These are phyloP conservation scores for Whalleya microplaca DNA, from an alignment of 2,329 filamentous ascomycete genomes.

Conservation along the genomic window DNA sequence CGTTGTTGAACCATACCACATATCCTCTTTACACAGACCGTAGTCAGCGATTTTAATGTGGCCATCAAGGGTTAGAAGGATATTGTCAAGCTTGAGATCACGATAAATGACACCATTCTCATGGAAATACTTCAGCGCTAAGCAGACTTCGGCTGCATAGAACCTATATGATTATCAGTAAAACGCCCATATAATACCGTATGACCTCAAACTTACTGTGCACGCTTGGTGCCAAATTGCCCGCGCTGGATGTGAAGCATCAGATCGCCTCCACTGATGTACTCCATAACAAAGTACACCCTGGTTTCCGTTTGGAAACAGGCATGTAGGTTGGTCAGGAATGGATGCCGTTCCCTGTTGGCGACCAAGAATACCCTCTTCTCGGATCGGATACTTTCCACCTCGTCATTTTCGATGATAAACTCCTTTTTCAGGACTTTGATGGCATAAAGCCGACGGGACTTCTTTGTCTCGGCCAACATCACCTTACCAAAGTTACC, in stretches of 20 bases:
- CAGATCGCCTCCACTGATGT: slow-evolving; percentile 95
- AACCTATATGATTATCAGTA: slow-evolving; percentile 60
- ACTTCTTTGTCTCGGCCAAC: slow-evolving; percentile 94
- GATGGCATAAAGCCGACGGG: slow-evolving; percentile 92
- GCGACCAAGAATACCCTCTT: slow-evolving; percentile 97
- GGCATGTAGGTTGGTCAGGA: slow-evolving; percentile 91
- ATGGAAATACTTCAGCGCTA: slow-evolving; percentile 98
- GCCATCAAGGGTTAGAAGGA: slow-evolving; percentile 89
- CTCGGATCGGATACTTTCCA: slow-evolving; percentile 95
- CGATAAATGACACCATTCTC: slow-evolving; percentile 99
- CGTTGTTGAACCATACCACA: slow-evolving; percentile 98
- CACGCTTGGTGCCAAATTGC: slow-evolving; percentile 92
- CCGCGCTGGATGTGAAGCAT: slow-evolving; percentile 99
- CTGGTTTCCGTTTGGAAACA: slow-evolving; percentile 99
- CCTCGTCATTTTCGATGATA: slow-evolving; percentile 99
- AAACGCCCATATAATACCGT: background rate
- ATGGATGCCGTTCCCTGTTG: slow-evolving; percentile 95
- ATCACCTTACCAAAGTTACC: slow-evolving; percentile 99
- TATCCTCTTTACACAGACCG: slow-evolving; percentile 98
- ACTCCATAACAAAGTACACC: slow-evolving; percentile 99
- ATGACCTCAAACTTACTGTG: slow-evolving; percentile 71
- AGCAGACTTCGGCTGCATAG: slow-evolving; percentile 95
- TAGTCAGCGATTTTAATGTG: slow-evolving; percentile 99
- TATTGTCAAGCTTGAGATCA: slow-evolving; percentile 92
- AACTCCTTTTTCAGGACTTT: slow-evolving; percentile 99